Evolutionary conservation across 768 basidiomycete genomes (phyloP), one percentile per base, ranked within the genome.

Genomic region (Tulasnella sp.): DNA sequence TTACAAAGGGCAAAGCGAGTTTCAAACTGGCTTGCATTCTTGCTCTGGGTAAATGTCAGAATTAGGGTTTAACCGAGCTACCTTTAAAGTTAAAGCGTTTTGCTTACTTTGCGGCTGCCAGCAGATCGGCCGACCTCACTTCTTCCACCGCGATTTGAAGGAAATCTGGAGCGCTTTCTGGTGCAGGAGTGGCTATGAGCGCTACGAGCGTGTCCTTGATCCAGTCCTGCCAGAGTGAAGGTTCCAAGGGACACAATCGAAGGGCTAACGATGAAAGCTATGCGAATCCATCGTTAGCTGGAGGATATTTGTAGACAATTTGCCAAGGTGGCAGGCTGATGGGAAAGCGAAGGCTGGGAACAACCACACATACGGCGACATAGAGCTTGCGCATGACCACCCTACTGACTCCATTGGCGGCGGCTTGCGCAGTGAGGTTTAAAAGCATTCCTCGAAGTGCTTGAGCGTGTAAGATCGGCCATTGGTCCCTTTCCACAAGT

Each of bases 61-160:
- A 72, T 72, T 37, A 72, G 42, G 46, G 3, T n/a, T 40, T 22
- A 12, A n/a, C 40, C 11, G 9, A 79, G 48, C 37, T 48, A 74
- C 48, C 42, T 58, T 40, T 40, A 44, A 31, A 20, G 58, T n/a
- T 80, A 46, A 79, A 22, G 41, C 48, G 37, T 6, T 2, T 44
- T 37, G 88, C 92, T 85, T 83, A 96, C 94, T 91, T 93, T 88
- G 90, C 90, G 54, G 91, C 83, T 7, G 92, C 91, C 48, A 95
- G 84, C 77, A 97, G 86, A 85, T 96, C 95, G 14, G 94, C 93
- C 37, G 90, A 89, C 31, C 89, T 88, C 9, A 95, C 88, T 84
- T 98, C 96, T 83, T 97, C 95, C 2, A 94, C 94, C 0, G 91
- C 93, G 64, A 97, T 96, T 22, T 92, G 89, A 54, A 96, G 87